These are phyloP conservation scores for Cyberlindnera petersonii DNA, from an alignment of 805 yeast genomes.

Conservation along the genomic window DNA sequence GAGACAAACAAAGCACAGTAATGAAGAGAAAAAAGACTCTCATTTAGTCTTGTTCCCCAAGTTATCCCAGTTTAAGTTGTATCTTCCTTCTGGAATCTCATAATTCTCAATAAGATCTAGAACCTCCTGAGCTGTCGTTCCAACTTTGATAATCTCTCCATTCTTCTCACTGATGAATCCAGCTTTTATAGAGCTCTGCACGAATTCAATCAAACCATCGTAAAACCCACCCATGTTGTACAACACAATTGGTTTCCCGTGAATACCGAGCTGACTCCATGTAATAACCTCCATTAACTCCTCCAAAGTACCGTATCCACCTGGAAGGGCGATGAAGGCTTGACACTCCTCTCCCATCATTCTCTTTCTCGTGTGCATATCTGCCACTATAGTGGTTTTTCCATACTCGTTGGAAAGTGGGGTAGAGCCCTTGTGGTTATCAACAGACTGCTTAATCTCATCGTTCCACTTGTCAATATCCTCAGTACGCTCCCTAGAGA, in stretches of 20 bases:
- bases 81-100: conserved; percentile 66
- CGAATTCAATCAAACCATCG: conserved; percentile 61
- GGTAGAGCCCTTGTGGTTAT: conserved; percentile 61
- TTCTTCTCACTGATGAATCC: conserved; percentile 70
- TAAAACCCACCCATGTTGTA: conserved; percentile 79
- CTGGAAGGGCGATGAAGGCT: conserved; percentile 87
- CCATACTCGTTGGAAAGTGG: conserved; percentile 61
- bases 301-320: conserved; percentile 88
- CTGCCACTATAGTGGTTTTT: conserved; percentile 72
- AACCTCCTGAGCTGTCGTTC: conserved; percentile 65
- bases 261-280: conserved; percentile 88
- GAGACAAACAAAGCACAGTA: no score
- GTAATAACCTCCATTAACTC: conserved; percentile 88
- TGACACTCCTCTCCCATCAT: conserved; percentile 84
- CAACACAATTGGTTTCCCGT: conserved; percentile 72
- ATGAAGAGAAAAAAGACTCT: not conserved
- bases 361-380: conserved; percentile 87
- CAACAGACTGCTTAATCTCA: conserved; percentile 47
- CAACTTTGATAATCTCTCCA: conserved; percentile 65
- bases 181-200: conserved; percentile 51
- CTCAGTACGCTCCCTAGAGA: conserved; percentile 61
- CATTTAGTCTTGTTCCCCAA: conserved; percentile 15
- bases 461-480: conserved; percentile 41
- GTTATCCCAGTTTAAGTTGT: conserved; percentile 64
- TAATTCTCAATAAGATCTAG: conserved; percentile 57